Base-by-base conservation (phyloP, 352 stramenopile species). In the Phytophthora idaei region DNA sequence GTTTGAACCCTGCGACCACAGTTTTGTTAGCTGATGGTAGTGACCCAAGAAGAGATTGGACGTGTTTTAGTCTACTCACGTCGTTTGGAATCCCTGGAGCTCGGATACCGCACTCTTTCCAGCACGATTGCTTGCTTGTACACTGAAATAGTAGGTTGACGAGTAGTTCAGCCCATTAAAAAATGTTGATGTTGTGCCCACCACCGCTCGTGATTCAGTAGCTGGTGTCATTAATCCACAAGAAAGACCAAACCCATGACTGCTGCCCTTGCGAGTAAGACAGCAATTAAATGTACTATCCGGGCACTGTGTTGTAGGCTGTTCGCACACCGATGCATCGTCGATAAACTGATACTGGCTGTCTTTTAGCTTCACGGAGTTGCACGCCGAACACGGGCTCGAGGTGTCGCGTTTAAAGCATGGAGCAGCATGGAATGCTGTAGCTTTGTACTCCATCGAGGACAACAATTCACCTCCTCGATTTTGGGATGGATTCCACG, bases 81-180 rank as follows among this genome's bases (percentile, higher is more conserved):
- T 71, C 27, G 81, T 89, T 42, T 49, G 53, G 2, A 89, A 47
- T 3, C 67, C 72, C 1, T 65, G 45, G 15, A 84, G 65, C 0
- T 42, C 49, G 8, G 79, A 86, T 6, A 65, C 58, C 1, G 5
- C 21, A 31, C 83, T 84, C 8, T 31, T 57, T 27, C 81, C 83
- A 9, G 77, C 64, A 9, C 47, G 28, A 51, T 82, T 90, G 31
- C 71, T 78, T 1, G 72, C 79, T 75, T 78, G 72, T 0, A 90
- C 76, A 21, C 76, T 78, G 46, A 88, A 73, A 50, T 76, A 85
- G 41, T 90, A 92, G 2, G 49, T 69, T 10, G 81, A 77, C 6
- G 81, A 87, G 37, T 79, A 73, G 27, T 74, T 79, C 0, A 92
- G 64, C 4, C 57, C 60, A 17, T 70, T 64, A 42, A 89, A 84